Conservation (phyloP, 257 asterid genomes). For the Marsdenia floribunda region DNA sequence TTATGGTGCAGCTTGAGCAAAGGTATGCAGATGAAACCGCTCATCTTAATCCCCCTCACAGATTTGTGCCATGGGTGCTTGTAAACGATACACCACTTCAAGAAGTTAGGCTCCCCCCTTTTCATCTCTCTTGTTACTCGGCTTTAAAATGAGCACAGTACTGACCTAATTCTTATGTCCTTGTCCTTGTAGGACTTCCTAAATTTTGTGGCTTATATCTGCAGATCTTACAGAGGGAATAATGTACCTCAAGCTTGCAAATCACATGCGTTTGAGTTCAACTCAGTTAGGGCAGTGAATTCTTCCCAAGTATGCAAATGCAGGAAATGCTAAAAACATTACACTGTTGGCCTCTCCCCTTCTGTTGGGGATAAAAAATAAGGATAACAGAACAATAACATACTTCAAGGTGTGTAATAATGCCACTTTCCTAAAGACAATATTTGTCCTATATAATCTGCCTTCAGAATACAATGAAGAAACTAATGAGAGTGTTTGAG, state of each 20-base stretch:
- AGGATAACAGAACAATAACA: too few species aligned
- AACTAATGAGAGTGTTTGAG: too few species aligned
- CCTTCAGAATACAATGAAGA: too few species aligned
- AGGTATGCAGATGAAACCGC: constrained; percentile 67
- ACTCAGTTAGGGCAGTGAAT: constrained; percentile 18
- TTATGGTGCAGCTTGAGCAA: constrained; percentile 54
- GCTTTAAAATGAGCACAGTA: neutral
- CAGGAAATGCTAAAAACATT: constrained; percentile 12
- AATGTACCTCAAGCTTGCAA: constrained; percentile 51
- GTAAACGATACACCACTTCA: constrained; percentile 66
- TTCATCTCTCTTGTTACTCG: neutral
- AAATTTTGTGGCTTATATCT: constrained; percentile 56
- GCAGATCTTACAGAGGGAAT: constrained; percentile 61
- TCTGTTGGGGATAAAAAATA: too few species aligned
- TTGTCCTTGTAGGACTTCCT: constrained; percentile 54
- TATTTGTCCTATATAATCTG: too few species aligned
- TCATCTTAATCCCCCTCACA: constrained; percentile 61
- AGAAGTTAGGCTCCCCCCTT: constrained; percentile 37
- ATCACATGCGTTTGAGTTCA: constrained; percentile 22
- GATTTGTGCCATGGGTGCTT: constrained; percentile 88
- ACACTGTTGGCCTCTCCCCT: neutral
- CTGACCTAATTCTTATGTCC: neutral
- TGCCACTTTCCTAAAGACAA: too few species aligned
- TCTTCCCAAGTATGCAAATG: constrained; percentile 28
- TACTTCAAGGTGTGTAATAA: too few species aligned